Evolutionary conservation across 805 yeast genomes (phyloP).

Genomic region (Barnettozyma salicaria): DNA sequence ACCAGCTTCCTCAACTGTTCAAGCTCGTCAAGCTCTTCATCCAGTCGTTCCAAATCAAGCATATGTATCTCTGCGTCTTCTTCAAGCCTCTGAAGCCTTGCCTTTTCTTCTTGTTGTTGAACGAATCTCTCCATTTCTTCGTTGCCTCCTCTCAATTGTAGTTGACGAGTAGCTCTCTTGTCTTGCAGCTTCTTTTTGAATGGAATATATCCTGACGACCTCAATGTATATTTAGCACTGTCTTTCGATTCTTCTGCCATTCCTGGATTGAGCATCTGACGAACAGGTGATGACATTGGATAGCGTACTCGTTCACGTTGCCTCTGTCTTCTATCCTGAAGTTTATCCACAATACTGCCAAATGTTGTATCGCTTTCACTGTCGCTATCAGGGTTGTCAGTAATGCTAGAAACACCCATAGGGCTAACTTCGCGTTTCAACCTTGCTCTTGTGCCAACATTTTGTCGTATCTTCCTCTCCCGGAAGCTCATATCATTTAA

Average conservation of each 20-base stretch:
- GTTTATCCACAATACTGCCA: conserved; percentile 1
- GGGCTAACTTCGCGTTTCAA: no score
- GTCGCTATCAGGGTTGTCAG: conserved; percentile 3
- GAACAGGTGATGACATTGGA: conserved; percentile 15
- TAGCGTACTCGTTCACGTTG: neutral
- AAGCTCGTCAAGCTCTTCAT: conserved; percentile 5
- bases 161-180: conserved; percentile 12
- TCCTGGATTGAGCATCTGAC: no score
- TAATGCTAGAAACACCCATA: no score
- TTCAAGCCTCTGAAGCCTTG: conserved; percentile 3
- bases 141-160: conserved; percentile 19
- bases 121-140: conserved; percentile 21
- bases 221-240: conserved; percentile 21
- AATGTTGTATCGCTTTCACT: neutral
- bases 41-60: conserved; percentile 6
- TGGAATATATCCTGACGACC: conserved; percentile 19
- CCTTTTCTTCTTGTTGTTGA: conserved; percentile 10
- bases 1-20: no score
- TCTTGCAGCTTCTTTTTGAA: conserved; percentile 14
- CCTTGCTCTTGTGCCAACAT: no score
- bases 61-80: conserved; percentile 13
- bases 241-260: no score
- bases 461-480: no score
- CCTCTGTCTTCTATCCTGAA: conserved; percentile 6
- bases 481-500: no score